Percentiles rank a stretch among this genome's conserved stretches.
Evolutionary conservation across 805 yeast species (phyloP).

Genomic region (Wickerhamiella lipophila): DNA sequence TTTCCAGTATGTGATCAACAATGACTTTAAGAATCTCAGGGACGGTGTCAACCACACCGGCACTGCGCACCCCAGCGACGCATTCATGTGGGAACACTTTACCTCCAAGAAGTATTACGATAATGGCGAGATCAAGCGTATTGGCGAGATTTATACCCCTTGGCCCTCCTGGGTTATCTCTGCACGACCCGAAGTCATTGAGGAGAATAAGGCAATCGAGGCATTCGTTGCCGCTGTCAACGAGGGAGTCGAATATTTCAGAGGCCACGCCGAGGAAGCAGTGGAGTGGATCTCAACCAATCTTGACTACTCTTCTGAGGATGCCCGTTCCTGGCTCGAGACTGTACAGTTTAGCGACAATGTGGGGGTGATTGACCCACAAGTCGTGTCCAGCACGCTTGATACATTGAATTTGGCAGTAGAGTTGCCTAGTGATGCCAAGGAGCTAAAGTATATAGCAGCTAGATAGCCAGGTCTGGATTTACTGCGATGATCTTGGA

Average conservation of each 20-base stretch:
- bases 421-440: slow-evolving; percentile 31
- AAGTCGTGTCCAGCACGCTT: slow-evolving; percentile 44
- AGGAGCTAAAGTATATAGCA: slow-evolving; percentile 15
- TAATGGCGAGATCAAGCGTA: slow-evolving; percentile 58
- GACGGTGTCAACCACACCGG: slow-evolving; percentile 56
- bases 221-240: slow-evolving; percentile 44
- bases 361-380: slow-evolving; percentile 37
- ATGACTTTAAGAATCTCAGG: slow-evolving; percentile 63
- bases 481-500: too few species aligned
- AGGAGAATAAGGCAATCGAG: slow-evolving; percentile 25
- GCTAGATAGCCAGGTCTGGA: too few species aligned
- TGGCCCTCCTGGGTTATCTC: slow-evolving; percentile 93
- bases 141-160: slow-evolving; percentile 86
- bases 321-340: slow-evolving; percentile 69
- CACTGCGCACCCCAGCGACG: slow-evolving; percentile 45
- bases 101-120: slow-evolving; percentile 81
- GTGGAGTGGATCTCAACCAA: slow-evolving; percentile 49
- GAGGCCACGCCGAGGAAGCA: slow-evolving; percentile 48
- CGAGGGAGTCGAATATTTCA: slow-evolving; percentile 57
- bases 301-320: slow-evolving; percentile 64
- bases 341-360: slow-evolving; percentile 54
- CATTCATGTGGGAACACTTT: slow-evolving; percentile 93
- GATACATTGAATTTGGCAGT: slow-evolving; percentile 50
- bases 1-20: slow-evolving; percentile 42
- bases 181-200: slow-evolving; percentile 34